Conservation (phyloP, 164 flowering plant genomes). For the Vitis amurensis region DNA sequence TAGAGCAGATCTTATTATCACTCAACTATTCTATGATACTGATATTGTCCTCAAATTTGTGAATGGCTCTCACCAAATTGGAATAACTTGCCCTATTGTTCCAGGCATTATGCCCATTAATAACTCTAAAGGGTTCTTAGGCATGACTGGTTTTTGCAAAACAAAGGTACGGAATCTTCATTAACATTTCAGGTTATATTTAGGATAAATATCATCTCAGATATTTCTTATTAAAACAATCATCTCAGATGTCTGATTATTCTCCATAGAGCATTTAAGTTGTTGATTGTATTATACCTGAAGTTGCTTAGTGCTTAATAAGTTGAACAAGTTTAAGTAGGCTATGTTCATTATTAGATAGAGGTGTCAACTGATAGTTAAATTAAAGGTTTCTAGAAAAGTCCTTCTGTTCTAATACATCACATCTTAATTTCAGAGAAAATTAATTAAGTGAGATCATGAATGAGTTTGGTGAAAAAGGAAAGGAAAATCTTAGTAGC, state of each 20-base stretch:
- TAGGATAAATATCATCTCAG: background rate
- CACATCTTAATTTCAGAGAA: too few species aligned
- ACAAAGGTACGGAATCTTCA: conserved; percentile 62
- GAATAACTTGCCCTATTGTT: conserved; percentile 92
- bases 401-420: background rate
- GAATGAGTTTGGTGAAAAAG: too few species aligned
- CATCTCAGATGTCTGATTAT: too few species aligned
- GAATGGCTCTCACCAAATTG: conserved; percentile 91
- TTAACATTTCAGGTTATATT: background rate
- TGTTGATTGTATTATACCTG: too few species aligned
- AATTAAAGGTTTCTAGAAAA: background rate
- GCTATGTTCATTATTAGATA: background rate
- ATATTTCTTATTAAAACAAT: background rate
- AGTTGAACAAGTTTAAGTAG: background rate
- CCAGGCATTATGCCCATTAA: conserved; percentile 99
- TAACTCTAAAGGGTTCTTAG: conserved; percentile 88
- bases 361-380: background rate
- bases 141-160: conserved; percentile 97
- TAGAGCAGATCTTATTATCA: conserved; percentile 91
- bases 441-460: too few species aligned
- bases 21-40: conserved; percentile 93
- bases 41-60: conserved; percentile 92
- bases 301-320: background rate
- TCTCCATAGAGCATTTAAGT: too few species aligned
- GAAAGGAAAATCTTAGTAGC: too few species aligned